phyloP scores from a whole-genome alignment of 805 yeast genomes.

The Jamesozyma hellenica region DNA sequence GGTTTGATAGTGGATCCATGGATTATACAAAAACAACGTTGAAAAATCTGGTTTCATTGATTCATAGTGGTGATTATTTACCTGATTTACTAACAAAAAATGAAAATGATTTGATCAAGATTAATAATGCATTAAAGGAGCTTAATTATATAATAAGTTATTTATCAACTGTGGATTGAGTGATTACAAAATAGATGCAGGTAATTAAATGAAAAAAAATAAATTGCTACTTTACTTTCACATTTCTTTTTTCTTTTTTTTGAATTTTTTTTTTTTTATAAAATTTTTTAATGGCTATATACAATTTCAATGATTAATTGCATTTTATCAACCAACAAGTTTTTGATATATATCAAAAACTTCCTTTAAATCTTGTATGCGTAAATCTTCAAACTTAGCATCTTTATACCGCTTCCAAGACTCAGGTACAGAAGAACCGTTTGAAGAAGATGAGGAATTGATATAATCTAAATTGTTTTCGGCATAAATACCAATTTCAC shows the following conservation, averaged over 20 bases:
- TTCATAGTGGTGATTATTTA: constrained; percentile 15
- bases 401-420: constrained; percentile 19
- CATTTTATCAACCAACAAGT: neutral
- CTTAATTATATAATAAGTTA: constrained; percentile 6
- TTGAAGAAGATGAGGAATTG: constrained; percentile 3
- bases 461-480: constrained; percentile 1
- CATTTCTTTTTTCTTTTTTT: neutral
- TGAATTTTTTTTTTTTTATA: no score
- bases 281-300: neutral
- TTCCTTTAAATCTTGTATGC: constrained; percentile 19
- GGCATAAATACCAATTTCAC: neutral
- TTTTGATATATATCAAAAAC: constrained; percentile 26
- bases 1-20: constrained; percentile 24
- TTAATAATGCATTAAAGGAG: constrained; percentile 3
- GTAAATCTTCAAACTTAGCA: constrained; percentile 25
- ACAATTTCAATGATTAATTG: neutral
- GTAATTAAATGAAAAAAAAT: neutral
- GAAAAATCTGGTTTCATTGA: constrained; percentile 12
- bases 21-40: constrained; percentile 17
- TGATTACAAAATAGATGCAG: no score
- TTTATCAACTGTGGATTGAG: constrained; percentile 4
- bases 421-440: constrained; percentile 5
- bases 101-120: constrained; percentile 1
- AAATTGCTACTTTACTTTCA: no score
- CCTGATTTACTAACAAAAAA: constrained; percentile 5